Evolutionary conservation across 2,329 filamentous ascomycete species (phyloP).

Genomic region (Lasiodiplodia sp.): DNA sequence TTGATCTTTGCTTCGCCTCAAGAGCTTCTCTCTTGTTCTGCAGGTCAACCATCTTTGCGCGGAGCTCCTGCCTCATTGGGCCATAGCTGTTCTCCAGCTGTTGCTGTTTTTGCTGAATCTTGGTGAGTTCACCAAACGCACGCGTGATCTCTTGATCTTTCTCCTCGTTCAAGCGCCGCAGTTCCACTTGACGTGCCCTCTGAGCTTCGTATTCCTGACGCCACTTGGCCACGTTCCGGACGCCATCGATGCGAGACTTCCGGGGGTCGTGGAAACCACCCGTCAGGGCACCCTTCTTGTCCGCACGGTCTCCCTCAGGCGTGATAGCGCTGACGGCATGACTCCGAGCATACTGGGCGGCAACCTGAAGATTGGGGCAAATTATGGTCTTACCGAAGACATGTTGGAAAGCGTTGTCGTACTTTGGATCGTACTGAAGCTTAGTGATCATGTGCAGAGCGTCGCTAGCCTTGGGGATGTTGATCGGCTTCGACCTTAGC

Average conservation of each 20-base stretch:
- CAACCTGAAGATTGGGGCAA: conserved; percentile 86
- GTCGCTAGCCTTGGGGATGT: conserved; percentile 85
- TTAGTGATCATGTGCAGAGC: conserved; percentile 88
- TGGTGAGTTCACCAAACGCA: conserved; percentile 83
- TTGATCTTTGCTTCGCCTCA: conserved; percentile 70
- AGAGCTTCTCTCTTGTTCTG: conserved; percentile 77
- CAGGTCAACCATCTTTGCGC: conserved; percentile 75
- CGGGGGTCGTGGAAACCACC: conserved; percentile 91
- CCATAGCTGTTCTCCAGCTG: conserved; percentile 84
- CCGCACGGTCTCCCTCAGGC: conserved; percentile 90
- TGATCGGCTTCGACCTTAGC: conserved; percentile 72
- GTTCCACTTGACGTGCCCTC: conserved; percentile 67
- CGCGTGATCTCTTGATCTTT: conserved; percentile 89
- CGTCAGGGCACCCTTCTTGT: conserved; percentile 93
- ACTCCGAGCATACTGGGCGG: conserved; percentile 88
- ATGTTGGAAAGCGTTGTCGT: conserved; percentile 87
- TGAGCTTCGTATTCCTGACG: conserved; percentile 76
- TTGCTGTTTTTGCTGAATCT: conserved; percentile 77
- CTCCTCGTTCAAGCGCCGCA: conserved; percentile 73
- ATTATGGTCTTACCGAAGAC: conserved; percentile 96
- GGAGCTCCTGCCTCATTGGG: conserved; percentile 78
- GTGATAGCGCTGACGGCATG: conserved; percentile 94
- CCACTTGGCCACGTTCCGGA: conserved; percentile 77
- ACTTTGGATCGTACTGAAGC: conserved; percentile 77
- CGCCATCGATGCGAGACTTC: conserved; percentile 85